Percentiles rank a stretch among this genome's conserved stretches.
These are phyloP conservation scores for Elsinoe fawcettii DNA, from an alignment of 2,329 filamentous ascomycete species.

Conservation along the genomic window DNA sequence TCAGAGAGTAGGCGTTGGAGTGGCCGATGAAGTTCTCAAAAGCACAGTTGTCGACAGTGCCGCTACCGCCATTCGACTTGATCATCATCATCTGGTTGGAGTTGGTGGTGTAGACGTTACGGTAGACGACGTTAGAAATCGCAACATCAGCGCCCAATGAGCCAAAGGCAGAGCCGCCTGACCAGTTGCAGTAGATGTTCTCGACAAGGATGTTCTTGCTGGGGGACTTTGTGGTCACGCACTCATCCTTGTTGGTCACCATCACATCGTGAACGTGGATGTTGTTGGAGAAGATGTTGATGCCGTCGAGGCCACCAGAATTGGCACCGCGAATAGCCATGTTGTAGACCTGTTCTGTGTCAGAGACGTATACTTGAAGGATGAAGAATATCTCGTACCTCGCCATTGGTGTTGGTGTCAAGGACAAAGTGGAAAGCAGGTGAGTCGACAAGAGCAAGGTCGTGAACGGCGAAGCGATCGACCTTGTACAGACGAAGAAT, in stretches of 20 bases:
- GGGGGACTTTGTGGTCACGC: conserved; percentile 49
- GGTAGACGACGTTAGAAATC: conserved; percentile 47
- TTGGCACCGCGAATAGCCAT: conserved; percentile 48
- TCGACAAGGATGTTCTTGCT: conserved; percentile 51
- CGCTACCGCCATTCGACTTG: conserved; percentile 52
- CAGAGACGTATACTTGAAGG: not conserved
- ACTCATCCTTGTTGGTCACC: conserved; percentile 57
- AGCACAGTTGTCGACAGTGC: conserved; percentile 43
- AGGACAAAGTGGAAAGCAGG: conserved; percentile 46
- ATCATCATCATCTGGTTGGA: conserved; percentile 55
- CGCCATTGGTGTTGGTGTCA: conserved; percentile 45
- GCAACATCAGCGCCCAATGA: conserved; percentile 44
- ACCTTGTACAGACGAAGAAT: conserved; percentile 41
- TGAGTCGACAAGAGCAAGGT: conserved; percentile 43
- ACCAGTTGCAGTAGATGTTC: conserved; percentile 55
- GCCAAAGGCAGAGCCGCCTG: conserved; percentile 51
- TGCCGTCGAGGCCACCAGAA: conserved; percentile 47
- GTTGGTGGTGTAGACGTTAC: conserved; percentile 51
- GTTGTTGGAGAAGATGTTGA: conserved; percentile 49
- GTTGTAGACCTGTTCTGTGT: conserved; percentile 38
- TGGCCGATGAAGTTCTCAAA: conserved; percentile 56
- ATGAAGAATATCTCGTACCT: conserved; percentile 23
- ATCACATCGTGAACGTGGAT: conserved; percentile 53
- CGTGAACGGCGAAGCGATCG: conserved; percentile 43
- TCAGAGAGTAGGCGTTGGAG: conserved; percentile 50